Conservation (phyloP, 148 eudicot genomes). For the Tetragonia tetragonoides region DNA sequence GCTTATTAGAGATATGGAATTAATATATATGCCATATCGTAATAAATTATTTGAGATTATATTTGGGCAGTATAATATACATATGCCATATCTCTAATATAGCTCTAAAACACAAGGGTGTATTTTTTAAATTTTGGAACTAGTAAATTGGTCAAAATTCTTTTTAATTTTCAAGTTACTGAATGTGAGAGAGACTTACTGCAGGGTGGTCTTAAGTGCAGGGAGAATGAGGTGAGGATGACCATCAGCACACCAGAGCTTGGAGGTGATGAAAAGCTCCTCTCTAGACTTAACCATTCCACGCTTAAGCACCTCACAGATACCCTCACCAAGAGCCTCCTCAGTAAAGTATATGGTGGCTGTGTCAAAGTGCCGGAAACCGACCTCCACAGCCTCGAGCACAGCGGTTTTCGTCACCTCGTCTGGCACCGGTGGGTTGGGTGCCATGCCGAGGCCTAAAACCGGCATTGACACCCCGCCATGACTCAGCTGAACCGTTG, state of each 20-base stretch:
- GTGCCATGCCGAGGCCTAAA: constrained; percentile 36
- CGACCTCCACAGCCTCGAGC: constrained; percentile 32
- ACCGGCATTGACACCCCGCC: constrained; percentile 30
- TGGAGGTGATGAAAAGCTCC: constrained; percentile 52
- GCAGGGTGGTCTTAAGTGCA: constrained; percentile 36
- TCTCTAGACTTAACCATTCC: constrained; percentile 41
- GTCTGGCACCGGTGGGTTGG: constrained; percentile 31
- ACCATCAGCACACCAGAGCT: constrained; percentile 52
- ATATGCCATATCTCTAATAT: no score
- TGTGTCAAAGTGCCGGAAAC: constrained; percentile 46
- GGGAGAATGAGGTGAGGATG: constrained; percentile 40
- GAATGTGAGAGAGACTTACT: constrained; percentile 21
- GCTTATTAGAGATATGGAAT: no score
- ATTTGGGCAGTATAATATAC: no score
- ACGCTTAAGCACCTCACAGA: constrained; percentile 31
- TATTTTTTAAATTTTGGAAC: no score
- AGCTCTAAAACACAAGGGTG: no score
- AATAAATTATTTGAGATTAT: no score
- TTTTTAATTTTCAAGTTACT: no score
- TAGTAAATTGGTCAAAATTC: no score
- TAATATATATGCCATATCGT: no score
- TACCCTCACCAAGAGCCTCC: constrained; percentile 46
- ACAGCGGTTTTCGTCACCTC: constrained; percentile 26
- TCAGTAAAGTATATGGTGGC: constrained; percentile 40
- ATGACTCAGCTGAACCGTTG: constrained; percentile 28